Percentiles rank a stretch among this genome's conserved stretches.
These are phyloP conservation scores for Posidonia oceanica DNA, from an alignment of 116 monocot species.

Conservation along the genomic window DNA sequence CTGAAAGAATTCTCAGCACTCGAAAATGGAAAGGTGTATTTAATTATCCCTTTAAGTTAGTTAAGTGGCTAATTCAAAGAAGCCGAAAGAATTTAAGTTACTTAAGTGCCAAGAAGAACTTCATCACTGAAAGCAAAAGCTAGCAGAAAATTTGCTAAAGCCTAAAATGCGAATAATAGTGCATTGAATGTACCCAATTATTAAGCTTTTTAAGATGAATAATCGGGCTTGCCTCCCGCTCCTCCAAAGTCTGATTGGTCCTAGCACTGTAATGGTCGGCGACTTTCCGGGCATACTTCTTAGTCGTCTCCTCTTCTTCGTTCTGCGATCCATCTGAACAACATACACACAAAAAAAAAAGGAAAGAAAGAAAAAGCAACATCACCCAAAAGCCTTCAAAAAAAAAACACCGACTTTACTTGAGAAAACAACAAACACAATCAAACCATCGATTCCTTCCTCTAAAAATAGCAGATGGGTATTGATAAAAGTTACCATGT, in stretches of 20 bases:
- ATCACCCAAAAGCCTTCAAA: neutral
- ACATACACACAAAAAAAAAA: neutral
- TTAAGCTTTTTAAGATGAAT: slow-evolving; percentile 97
- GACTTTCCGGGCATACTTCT: slow-evolving; percentile 52
- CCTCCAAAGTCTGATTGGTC: slow-evolving; percentile 84
- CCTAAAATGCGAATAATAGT: neutral
- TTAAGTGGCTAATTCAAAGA: too few species aligned
- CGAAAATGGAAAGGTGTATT: too few species aligned
- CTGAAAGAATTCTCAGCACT: too few species aligned
- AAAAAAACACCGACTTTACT: neutral
- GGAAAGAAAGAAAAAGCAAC: neutral
- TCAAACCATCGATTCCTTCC: neutral
- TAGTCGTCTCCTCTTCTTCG: slow-evolving; percentile 43
- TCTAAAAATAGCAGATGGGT: neutral
- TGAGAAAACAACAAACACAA: neutral
- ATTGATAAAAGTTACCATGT: slow-evolving; percentile 25
- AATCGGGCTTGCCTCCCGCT: slow-evolving; percentile 93
- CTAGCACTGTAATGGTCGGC: slow-evolving; percentile 92
- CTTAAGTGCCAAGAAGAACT: too few species aligned
- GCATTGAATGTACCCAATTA: slow-evolving; percentile 58
- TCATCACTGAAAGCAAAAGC: neutral
- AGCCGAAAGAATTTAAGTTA: too few species aligned
- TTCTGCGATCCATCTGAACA: slow-evolving; percentile 25
- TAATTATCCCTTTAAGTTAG: too few species aligned
- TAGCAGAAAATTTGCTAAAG: neutral